Conservation (phyloP, 1,284 basidiomycete genomes). For the Fomitopsis betulina region DNA sequence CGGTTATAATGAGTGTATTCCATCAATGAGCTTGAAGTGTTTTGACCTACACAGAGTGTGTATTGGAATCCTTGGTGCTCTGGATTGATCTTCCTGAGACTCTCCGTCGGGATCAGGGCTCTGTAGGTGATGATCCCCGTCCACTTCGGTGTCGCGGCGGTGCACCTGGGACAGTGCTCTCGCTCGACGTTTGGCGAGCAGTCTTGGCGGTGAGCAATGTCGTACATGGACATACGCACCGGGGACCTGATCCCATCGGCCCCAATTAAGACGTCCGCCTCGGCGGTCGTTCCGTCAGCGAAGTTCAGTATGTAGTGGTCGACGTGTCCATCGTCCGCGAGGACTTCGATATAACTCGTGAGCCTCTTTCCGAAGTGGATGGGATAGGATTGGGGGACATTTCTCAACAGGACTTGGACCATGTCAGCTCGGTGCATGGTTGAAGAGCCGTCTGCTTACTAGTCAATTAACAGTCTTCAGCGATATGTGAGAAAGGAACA, state of each 20-base stretch:
- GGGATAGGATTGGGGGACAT: conserved; percentile 24
- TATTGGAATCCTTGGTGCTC: conserved; percentile 25
- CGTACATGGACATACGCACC: conserved; percentile 32
- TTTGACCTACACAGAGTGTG: conserved; percentile 13
- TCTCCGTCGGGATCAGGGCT: conserved; percentile 30
- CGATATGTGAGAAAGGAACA: neutral
- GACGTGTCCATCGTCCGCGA: neutral
- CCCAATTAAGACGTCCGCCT: conserved; percentile 40
- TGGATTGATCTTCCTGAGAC: conserved; percentile 28
- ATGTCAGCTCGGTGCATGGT: conserved; percentile 18
- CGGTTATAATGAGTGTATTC: neutral
- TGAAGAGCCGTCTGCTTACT: conserved; percentile 10
- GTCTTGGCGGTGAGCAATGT: conserved; percentile 13
- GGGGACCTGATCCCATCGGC: conserved; percentile 41
- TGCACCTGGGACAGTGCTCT: conserved; percentile 10
- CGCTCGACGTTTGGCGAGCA: conserved; percentile 3
- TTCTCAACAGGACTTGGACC: conserved; percentile 12
- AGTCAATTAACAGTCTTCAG: neutral
- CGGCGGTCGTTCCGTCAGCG: conserved; percentile 30
- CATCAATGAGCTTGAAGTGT: no score
- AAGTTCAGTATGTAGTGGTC: conserved; percentile 25
- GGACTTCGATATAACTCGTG: conserved; percentile 14
- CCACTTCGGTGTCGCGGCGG: conserved; percentile 33
- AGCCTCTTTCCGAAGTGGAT: conserved; percentile 32
- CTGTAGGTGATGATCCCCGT: conserved; percentile 40